Conservation (phyloP, 371 early-diverging fungal genomes). For the Apophysomyces variabilis region DNA sequence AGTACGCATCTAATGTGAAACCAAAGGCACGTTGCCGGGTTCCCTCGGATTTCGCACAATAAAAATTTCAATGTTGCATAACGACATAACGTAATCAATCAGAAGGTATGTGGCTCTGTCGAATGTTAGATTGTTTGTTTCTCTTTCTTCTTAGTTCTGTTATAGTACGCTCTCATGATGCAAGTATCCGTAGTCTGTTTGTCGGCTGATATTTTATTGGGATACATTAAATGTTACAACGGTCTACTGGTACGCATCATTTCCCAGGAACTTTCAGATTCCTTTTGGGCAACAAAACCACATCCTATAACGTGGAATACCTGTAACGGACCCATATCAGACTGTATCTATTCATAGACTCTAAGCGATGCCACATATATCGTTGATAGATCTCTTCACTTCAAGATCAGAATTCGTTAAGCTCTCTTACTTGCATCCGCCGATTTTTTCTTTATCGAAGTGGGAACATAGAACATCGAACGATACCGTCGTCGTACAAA, state of each 20-base stretch:
- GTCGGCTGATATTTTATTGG: slow-evolving; percentile 5
- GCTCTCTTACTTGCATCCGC: background rate
- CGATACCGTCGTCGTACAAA: background rate
- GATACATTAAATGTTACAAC: background rate
- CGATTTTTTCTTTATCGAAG: background rate
- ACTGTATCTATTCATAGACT: background rate
- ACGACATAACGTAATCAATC: background rate
- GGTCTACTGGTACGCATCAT: background rate
- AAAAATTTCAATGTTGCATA: background rate
- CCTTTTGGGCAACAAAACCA: background rate
- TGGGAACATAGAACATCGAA: background rate
- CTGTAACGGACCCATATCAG: too few species aligned
- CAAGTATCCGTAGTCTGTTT: background rate
- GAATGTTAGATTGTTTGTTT: too few species aligned
- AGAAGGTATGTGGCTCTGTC: too few species aligned
- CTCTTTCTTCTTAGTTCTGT: background rate
- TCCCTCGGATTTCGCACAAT: background rate
- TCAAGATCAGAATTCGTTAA: background rate
- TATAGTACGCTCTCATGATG: background rate
- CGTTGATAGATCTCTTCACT: too few species aligned
- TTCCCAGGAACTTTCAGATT: background rate
- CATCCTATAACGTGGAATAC: too few species aligned
- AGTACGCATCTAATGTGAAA: background rate
- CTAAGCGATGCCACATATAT: background rate
- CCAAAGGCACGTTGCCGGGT: background rate